These are phyloP conservation scores for Hemisphaericaspora xylofermentans DNA, from an alignment of 1,139 yeast species.

Conservation along the genomic window DNA sequence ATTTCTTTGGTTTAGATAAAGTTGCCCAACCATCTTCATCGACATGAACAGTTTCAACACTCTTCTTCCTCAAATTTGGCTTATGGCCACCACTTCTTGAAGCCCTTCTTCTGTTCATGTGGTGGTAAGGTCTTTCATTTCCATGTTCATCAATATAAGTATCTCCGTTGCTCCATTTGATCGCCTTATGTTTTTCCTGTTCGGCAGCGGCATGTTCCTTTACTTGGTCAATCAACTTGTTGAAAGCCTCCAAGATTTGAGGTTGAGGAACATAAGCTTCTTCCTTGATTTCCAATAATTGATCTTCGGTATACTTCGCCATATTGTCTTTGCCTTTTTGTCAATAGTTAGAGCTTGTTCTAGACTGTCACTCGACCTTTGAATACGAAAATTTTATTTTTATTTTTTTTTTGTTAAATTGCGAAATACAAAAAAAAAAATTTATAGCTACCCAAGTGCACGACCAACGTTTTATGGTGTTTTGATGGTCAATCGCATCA, in stretches of 20 bases:
- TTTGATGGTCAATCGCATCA: too few species aligned
- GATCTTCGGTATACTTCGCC: conserved; percentile 71
- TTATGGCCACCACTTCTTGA: conserved; percentile 49
- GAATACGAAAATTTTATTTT: neutral
- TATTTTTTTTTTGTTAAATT: neutral
- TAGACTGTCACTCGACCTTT: neutral
- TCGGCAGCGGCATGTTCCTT: conserved; percentile 44
- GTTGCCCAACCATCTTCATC: conserved; percentile 88
- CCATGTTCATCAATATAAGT: conserved; percentile 50
- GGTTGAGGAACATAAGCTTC: conserved; percentile 61
- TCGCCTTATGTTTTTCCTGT: conserved; percentile 28
- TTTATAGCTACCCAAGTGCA: neutral
- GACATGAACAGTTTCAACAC: conserved; percentile 51
- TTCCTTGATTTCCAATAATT: conserved; percentile 56
- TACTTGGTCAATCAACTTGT: conserved; percentile 64
- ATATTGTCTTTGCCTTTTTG: too few species aligned
- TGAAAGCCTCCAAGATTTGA: conserved; percentile 63
- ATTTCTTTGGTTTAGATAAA: conserved; percentile 43
- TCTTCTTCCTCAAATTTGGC: conserved; percentile 60
- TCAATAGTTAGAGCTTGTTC: neutral
- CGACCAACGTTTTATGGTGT: too few species aligned
- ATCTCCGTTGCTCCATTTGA: conserved; percentile 44
- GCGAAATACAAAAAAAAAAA: too few species aligned
- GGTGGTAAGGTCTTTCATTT: conserved; percentile 48
- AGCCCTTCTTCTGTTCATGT: conserved; percentile 59